Evolutionary conservation across 768 basidiomycete species (phyloP).

Genomic region (Tremella mesenterica): DNA sequence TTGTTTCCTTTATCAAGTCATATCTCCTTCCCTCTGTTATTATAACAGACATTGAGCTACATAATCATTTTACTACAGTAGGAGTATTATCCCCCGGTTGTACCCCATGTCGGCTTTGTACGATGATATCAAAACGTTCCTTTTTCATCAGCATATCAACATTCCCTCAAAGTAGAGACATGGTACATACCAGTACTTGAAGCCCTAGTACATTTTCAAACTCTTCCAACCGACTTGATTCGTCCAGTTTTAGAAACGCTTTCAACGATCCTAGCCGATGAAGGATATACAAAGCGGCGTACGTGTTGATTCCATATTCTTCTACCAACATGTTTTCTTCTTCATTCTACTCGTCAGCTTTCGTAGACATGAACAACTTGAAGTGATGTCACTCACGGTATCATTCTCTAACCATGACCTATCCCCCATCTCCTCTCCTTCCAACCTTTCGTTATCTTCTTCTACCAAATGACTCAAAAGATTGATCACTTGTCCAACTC

Average conservation of each 20-base stretch:
- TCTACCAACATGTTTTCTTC: constrained; percentile 1
- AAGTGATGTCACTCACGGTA: too few species aligned
- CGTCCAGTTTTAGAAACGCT: constrained; percentile 2
- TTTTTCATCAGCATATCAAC: background rate
- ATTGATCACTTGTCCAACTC: background rate
- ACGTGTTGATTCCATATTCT: constrained; percentile 9
- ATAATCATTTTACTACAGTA: too few species aligned
- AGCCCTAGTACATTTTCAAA: constrained; percentile 8
- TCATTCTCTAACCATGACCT: too few species aligned
- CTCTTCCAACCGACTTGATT: constrained; percentile 2
- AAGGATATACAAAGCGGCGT: constrained; percentile 10
- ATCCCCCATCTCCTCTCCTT: too few species aligned
- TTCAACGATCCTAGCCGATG: background rate
- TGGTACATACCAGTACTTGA: background rate
- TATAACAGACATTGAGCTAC: too few species aligned
- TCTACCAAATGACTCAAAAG: background rate
- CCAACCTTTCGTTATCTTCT: too few species aligned
- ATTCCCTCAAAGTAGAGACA: background rate
- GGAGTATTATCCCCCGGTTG: too few species aligned
- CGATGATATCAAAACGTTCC: background rate
- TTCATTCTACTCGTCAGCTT: too few species aligned
- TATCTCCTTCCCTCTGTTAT: too few species aligned
- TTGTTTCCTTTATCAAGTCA: too few species aligned
- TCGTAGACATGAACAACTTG: too few species aligned
- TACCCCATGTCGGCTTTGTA: too few species aligned